Percentiles rank a stretch among this genome's conserved stretches.
Conservation (phyloP, 345 rosid species). For the Kandelia obovata region DNA sequence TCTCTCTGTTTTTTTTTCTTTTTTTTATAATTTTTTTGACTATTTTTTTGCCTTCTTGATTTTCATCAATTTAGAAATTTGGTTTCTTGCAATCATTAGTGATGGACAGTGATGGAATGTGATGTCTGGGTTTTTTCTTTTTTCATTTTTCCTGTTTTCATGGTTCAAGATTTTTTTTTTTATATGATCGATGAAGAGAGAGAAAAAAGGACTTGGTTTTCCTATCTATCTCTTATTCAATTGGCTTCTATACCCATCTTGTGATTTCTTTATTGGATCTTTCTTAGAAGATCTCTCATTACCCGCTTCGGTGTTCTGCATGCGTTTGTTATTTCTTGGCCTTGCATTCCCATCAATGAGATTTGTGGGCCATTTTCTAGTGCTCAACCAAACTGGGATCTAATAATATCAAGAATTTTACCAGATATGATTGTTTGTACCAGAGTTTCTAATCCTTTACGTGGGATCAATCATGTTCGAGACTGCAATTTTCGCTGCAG, state of each 20-base stretch:
- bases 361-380: background rate
- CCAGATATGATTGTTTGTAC: conserved; percentile 5
- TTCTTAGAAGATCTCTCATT: conserved; percentile 22
- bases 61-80: conserved; percentile 9
- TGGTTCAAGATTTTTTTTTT: conserved; percentile 16
- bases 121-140: conserved; percentile 16
- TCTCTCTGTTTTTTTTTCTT: background rate
- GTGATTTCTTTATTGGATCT: conserved; percentile 1
- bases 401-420: background rate
- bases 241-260: background rate
- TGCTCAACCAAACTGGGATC: background rate
- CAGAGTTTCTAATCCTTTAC: background rate
- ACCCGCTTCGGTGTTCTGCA: background rate
- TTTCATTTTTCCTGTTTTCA: background rate
- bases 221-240: background rate
- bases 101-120: background rate
- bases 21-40: background rate
- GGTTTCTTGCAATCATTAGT: background rate
- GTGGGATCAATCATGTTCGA: background rate
- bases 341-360: no score
- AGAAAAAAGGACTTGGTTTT: background rate
- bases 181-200: background rate
- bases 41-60: conserved; percentile 4
- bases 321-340: background rate
- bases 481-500: conserved; percentile 1